These are phyloP conservation scores for Spizellomyces sp. DNA, from an alignment of 192 early-diverging fungal species.

Conservation along the genomic window DNA sequence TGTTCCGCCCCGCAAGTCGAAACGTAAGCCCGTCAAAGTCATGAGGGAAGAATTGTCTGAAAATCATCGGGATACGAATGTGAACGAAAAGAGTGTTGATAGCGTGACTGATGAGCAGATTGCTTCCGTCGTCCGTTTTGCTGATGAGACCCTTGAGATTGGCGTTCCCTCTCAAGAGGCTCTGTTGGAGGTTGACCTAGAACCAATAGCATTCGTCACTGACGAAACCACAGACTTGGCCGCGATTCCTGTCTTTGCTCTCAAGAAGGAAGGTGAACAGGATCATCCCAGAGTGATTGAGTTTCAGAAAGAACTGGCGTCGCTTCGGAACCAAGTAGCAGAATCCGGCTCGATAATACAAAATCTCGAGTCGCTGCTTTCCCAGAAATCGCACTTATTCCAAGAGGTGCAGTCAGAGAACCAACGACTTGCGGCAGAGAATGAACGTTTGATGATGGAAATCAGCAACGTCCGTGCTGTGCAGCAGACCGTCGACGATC, in stretches of 20 bases:
- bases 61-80: not conserved
- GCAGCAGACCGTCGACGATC: not conserved
- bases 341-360: not conserved
- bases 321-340: not conserved
- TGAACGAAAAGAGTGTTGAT: not conserved
- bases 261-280: not conserved
- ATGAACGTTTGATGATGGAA: not conserved
- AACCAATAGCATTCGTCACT: not conserved
- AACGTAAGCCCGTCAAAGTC: not conserved
- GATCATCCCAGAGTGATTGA: no score
- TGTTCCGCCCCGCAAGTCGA: not conserved
- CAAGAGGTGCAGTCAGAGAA: not conserved
- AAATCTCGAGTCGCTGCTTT: not conserved
- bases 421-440: conserved; percentile 1
- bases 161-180: not conserved
- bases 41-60: not conserved
- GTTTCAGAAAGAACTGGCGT: no score
- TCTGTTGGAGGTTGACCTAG: not conserved
- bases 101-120: not conserved
- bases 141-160: not conserved
- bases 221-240: conserved; percentile 1
- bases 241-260: not conserved
- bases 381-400: not conserved
- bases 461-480: not conserved
- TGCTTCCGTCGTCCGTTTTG: not conserved